Evolutionary conservation across 2,329 filamentous ascomycete species (phyloP), one percentile per base, ranked within the genome.

Genomic region (Talaromyces sp.): DNA sequence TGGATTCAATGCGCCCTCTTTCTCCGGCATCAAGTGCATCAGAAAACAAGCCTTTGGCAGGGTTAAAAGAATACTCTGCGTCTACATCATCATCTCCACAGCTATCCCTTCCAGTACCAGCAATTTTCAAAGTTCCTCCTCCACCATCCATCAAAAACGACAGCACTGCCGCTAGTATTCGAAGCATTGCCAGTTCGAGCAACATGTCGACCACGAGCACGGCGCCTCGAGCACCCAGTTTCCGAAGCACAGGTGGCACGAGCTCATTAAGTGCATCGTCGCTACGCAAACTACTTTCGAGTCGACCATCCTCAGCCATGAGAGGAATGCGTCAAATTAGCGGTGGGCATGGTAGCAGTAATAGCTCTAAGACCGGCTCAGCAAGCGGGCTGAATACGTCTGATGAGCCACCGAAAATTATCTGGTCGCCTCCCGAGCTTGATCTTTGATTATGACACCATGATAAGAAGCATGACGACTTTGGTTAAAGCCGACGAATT

Each of bases 361-460:
- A 72, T 71, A 61, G 71, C 69, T 58, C 56, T 27, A 70, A 69
- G 10, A 68, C 72, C 61, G 73, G 70, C 66, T 73, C 27, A 65
- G 13, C 31, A 31, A 58, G 68, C n/a, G 70, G 76, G 4, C 78
- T 70, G 43, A 70, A 76, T 36, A 72, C 72, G 19, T 69, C 67
- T 34, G 74, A 78, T 49, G 70, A 70, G 36, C 72, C 77, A 1
- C 77, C 77, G 19, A 74, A 71, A 59, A 68, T 79, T 65, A 73
- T 78, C 67, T 79, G 76, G 77, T 67, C 74, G 36, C 77, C 76
- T 6, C 77, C 77, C 13, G 72, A 77, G 61, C 68, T 79, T 54
- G 75, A 78, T 58, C 65, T 77, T 51, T 71, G 69, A 63, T 45
- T 25, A 40, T 29, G 36, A 36, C 34, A 58, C 19, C 2, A 38